A percentile compares a stretch with the other conserved stretches of the same genome.
phyloP scores from a whole-genome alignment of 2,329 filamentous ascomycete species.

The Corinectria fuckeliana region DNA sequence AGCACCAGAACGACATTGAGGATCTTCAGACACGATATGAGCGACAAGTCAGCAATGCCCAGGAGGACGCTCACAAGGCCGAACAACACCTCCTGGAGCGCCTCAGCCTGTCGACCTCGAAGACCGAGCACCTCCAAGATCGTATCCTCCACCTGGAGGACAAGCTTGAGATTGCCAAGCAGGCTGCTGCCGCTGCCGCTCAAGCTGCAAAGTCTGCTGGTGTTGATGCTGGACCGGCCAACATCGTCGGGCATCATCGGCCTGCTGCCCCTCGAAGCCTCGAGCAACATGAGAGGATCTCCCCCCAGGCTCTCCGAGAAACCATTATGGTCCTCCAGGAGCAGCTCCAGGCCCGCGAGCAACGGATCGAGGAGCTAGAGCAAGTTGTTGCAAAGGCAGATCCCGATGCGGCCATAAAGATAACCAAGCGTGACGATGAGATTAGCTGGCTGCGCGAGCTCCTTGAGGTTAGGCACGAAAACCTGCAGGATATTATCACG shows the following conservation, averaged over 20 bases:
- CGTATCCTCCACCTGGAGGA: constrained; percentile 86
- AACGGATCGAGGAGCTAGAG: constrained; percentile 87
- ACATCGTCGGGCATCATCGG: constrained; percentile 33
- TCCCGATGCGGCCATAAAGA: constrained; percentile 78
- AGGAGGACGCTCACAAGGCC: constrained; percentile 81
- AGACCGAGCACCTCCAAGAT: constrained; percentile 85
- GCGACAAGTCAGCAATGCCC: constrained; percentile 72
- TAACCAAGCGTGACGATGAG: constrained; percentile 91
- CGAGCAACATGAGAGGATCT: constrained; percentile 81
- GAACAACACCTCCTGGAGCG: constrained; percentile 84
- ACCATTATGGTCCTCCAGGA: constrained; percentile 97
- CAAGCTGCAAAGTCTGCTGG: constrained; percentile 71
- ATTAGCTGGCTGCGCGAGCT: constrained; percentile 95
- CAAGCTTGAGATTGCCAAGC: constrained; percentile 87
- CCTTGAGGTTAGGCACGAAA: constrained; percentile 86
- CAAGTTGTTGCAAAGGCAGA: constrained; percentile 72
- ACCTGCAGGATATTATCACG: constrained; percentile 89
- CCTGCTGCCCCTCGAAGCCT: constrained; percentile 43
- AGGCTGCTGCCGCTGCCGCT: constrained; percentile 83
- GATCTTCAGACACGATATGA: constrained; percentile 79
- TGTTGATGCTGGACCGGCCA: constrained; percentile 43
- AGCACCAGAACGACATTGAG: constrained; percentile 73
- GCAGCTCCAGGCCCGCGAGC: constrained; percentile 92
- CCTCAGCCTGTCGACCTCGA: constrained; percentile 81
- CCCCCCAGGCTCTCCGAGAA: constrained; percentile 91